A percentile compares a stretch with the other conserved stretches of the same genome.
These are phyloP conservation scores for Cladosporium halotolerans DNA, from an alignment of 2,329 filamentous ascomycete species.

Conservation along the genomic window DNA sequence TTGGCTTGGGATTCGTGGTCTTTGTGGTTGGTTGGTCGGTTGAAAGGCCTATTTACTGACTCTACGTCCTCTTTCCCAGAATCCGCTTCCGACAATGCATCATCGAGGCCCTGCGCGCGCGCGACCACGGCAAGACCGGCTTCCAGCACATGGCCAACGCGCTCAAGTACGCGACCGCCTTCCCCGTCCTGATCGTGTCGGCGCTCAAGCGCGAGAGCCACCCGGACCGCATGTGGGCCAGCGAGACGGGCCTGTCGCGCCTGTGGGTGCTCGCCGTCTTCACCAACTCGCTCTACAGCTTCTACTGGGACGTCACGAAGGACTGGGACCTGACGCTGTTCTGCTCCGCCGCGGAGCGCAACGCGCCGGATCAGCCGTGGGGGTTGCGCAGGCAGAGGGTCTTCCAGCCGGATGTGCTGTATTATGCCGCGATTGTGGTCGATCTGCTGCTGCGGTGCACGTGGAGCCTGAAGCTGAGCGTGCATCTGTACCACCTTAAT, in stretches of 20 bases:
- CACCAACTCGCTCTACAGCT: slow-evolving; percentile 86
- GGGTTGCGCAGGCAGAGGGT: slow-evolving; percentile 69
- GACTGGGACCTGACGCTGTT: slow-evolving; percentile 95
- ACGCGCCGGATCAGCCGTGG: slow-evolving; percentile 53
- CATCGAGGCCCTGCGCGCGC: slow-evolving; percentile 69
- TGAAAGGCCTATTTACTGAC: neutral
- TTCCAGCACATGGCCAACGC: slow-evolving; percentile 79
- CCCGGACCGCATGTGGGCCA: slow-evolving; percentile 10
- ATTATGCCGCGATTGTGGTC: slow-evolving; percentile 72
- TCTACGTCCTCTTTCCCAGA: neutral
- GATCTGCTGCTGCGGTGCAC: slow-evolving; percentile 81
- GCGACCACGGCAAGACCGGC: slow-evolving; percentile 47
- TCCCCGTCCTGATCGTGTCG: slow-evolving; percentile 75
- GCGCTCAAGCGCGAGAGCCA: slow-evolving; percentile 16
- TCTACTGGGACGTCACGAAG: slow-evolving; percentile 95
- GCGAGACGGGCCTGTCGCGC: slow-evolving; percentile 2
- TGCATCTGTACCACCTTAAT: slow-evolving; percentile 73
- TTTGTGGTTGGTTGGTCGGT: neutral
- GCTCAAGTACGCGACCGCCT: slow-evolving; percentile 86
- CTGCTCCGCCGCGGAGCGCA: slow-evolving; percentile 47
- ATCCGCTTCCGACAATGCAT: slow-evolving; percentile 90
- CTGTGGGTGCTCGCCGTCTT: slow-evolving; percentile 34
- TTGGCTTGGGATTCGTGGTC: neutral
- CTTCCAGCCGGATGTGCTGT: slow-evolving; percentile 66
- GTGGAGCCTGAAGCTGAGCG: slow-evolving; percentile 82